Percentiles rank a stretch among this genome's conserved stretches.
Conservation (phyloP, 1,284 basidiomycete genomes). For the Puccinia polysora region DNA sequence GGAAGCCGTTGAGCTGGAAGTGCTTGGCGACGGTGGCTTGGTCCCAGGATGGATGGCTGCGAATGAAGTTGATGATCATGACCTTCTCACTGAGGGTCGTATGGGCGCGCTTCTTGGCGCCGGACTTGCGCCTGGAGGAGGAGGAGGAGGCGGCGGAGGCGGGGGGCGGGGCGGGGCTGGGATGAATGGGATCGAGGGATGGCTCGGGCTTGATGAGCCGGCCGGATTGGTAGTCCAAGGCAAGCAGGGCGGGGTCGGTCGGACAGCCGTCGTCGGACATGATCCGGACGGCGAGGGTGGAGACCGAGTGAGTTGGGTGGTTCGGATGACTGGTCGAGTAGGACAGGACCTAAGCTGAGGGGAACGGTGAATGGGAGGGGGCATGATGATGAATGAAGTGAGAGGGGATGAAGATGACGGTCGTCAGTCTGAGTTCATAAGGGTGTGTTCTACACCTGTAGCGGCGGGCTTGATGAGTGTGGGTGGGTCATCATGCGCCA, state of each 20-base stretch:
- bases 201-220: background rate
- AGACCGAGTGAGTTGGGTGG: background rate
- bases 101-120: conserved; percentile 27
- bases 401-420: no score
- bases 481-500: no score
- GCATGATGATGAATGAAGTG: no score
- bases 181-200: background rate
- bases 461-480: no score
- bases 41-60: conserved; percentile 21
- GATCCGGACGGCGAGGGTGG: background rate
- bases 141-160: background rate
- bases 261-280: conserved; percentile 1
- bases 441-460: no score
- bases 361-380: no score
- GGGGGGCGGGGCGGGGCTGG: background rate
- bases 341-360: no score
- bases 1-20: conserved; percentile 32
- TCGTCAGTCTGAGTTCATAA: no score
- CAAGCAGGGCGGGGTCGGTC: conserved; percentile 16
- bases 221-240: background rate
- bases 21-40: conserved; percentile 39
- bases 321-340: no score
- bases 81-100: conserved; percentile 33
- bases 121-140: background rate
- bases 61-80: conserved; percentile 41